These are phyloP conservation scores for Acorus calamus DNA, from an alignment of 106 monocot species.

Conservation along the genomic window DNA sequence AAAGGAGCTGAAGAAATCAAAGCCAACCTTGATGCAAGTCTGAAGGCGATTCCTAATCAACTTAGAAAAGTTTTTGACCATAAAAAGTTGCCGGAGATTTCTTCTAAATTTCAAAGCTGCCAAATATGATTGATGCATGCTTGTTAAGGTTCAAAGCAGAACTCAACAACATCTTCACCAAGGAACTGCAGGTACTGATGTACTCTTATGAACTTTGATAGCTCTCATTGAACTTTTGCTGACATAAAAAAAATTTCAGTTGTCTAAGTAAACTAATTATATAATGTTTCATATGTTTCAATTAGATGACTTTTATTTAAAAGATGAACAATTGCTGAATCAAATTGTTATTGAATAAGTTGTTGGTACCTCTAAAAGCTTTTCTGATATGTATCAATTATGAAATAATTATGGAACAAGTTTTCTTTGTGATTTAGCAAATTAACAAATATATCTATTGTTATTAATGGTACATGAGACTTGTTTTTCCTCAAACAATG, in stretches of 20 bases:
- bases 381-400: too few species aligned
- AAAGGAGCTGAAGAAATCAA: slow-evolving; percentile 76
- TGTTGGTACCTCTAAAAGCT: too few species aligned
- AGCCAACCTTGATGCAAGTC: slow-evolving; percentile 44
- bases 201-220: too few species aligned
- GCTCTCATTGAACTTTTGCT: neutral
- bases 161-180: slow-evolving; percentile 29
- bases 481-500: neutral
- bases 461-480: too few species aligned
- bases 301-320: too few species aligned
- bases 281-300: too few species aligned
- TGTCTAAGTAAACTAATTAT: neutral
- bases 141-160: slow-evolving; percentile 38
- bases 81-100: slow-evolving; percentile 48
- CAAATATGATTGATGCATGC: slow-evolving; percentile 42
- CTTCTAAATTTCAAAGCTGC: slow-evolving; percentile 39
- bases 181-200: slow-evolving; percentile 55
- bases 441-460: too few species aligned
- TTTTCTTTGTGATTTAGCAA: too few species aligned
- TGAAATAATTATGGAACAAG: too few species aligned
- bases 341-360: too few species aligned
- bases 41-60: slow-evolving; percentile 42
- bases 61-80: slow-evolving; percentile 30
- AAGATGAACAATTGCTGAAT: too few species aligned
- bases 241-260: neutral